Evolutionary conservation across 352 stramenopile species (phyloP).

Genomic region (Peronospora farinosa): DNA sequence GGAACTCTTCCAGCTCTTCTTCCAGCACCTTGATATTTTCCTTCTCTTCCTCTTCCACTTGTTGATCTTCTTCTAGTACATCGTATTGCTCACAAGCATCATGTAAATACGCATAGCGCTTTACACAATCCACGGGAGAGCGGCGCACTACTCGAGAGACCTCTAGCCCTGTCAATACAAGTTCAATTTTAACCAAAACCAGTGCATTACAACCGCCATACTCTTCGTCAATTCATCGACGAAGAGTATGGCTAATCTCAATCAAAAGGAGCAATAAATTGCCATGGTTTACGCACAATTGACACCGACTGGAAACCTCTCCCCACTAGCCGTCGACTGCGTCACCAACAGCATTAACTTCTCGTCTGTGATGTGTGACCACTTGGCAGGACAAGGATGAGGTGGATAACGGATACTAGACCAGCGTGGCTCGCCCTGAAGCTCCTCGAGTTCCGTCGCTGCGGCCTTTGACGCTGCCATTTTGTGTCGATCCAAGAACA

Average conservation of each 20-base stretch:
- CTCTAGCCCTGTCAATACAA: constrained; percentile 47
- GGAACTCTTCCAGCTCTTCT: constrained; percentile 19
- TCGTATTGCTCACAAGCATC: constrained; percentile 35
- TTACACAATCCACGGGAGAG: constrained; percentile 74
- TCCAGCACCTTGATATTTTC: constrained; percentile 2
- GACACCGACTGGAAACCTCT: constrained; percentile 77
- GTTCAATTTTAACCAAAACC: constrained; percentile 12
- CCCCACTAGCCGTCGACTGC: constrained; percentile 60
- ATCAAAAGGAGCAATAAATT: neutral
- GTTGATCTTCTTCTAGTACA: constrained; percentile 10
- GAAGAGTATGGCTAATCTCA: no score
- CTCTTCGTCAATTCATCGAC: neutral
- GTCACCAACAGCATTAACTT: constrained; percentile 56
- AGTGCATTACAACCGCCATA: constrained; percentile 7
- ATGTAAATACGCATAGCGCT: constrained; percentile 71
- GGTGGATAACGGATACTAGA: constrained; percentile 44
- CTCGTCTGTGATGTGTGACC: constrained; percentile 48
- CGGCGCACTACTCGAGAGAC: constrained; percentile 49
- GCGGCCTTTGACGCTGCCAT: constrained; percentile 12
- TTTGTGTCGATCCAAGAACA: constrained; percentile 6
- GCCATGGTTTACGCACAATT: constrained; percentile 52
- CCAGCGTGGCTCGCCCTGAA: constrained; percentile 60
- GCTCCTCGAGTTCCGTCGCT: constrained; percentile 37
- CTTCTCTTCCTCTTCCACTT: constrained; percentile 15
- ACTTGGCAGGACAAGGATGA: constrained; percentile 28